Evolutionary conservation across 73 alveolate species (phyloP), one percentile per base, ranked within the genome.

Genomic region (Durusdinium trenchii): DNA sequence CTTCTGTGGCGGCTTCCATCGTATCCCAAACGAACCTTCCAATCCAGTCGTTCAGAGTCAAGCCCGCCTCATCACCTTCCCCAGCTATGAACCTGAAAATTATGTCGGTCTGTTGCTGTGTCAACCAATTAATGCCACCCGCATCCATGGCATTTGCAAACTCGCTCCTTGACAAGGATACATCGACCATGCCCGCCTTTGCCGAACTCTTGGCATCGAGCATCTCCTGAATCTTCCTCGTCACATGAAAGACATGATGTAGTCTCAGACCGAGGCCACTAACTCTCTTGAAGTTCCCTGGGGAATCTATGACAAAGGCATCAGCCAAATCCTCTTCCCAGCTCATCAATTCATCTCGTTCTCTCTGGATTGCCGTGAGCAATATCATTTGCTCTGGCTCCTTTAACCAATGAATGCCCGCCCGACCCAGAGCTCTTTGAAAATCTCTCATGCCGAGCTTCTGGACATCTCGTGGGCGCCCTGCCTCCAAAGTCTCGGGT

Each of bases 261-360:
- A n/a, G 54, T 38, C 62, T 16, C 28, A 50, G 54, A 16, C 75
- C 76, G 23, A 46, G 78, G 45, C 94, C 94, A 20, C 76, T 36
- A 52, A 84, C 45, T 46, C 94, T 73, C 45, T 76, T n/a, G 61
- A 91, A 91, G 98, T 91, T 45, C 36, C 98, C 98, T 1, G 90
- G 79, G 12, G 98, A 91, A 76, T 91, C 98, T 87, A 91, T 91
- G 47, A 69, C 90, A 57, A 91, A 91, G 61, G 61, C 87, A 14
- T 91, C 98, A 32, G 98, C 98, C 98, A 91, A 43, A 35, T 50
- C 98, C 36, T 69, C 98, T 60, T 69, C 90, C 98, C 98, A 91
- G 43, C 52, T 2, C 36, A 30, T 46, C 20, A 14, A 5, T 23
- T 46, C 85, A 16, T 45, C 61, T 10, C 43, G 62, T 5, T 20